Percentiles rank a stretch among this genome's conserved stretches.
phyloP scores from a whole-genome alignment of 2,329 filamentous ascomycete genomes.

The Chaetothyriales sp. region DNA sequence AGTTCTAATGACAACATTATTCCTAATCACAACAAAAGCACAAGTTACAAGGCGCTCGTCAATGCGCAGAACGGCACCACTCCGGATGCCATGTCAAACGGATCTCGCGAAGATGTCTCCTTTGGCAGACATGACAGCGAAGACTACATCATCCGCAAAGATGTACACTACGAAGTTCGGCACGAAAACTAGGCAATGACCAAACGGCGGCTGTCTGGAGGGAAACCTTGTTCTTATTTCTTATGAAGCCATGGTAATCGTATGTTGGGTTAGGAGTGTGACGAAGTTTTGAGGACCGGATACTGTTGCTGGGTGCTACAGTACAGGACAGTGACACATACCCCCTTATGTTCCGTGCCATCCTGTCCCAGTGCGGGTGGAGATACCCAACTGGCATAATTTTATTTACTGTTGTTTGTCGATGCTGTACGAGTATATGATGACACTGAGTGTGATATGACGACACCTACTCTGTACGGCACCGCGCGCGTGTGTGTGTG shows the following conservation, averaged over 20 bases:
- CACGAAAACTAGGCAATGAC: conserved; percentile 2
- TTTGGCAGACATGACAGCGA: conserved; percentile 8
- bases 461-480: no score
- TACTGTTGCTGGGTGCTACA: no score
- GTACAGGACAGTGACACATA: no score
- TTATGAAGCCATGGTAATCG: neutral
- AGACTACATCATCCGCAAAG: conserved; percentile 10
- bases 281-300: no score
- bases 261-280: no score
- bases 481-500: no score
- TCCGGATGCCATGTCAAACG: conserved; percentile 5
- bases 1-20: conserved; percentile 1
- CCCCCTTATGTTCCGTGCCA: no score
- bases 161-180: conserved; percentile 8
- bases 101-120: conserved; percentile 6
- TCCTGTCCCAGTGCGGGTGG: no score
- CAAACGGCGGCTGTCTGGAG: neutral
- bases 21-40: conserved; percentile 1
- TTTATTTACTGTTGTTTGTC: no score
- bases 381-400: no score
- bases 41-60: conserved; percentile 3
- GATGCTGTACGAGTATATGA: no score
- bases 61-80: conserved; percentile 1
- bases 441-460: no score
- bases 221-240: neutral